phyloP scores from a whole-genome alignment of 768 basidiomycete genomes.

The Trametes coccinea region DNA sequence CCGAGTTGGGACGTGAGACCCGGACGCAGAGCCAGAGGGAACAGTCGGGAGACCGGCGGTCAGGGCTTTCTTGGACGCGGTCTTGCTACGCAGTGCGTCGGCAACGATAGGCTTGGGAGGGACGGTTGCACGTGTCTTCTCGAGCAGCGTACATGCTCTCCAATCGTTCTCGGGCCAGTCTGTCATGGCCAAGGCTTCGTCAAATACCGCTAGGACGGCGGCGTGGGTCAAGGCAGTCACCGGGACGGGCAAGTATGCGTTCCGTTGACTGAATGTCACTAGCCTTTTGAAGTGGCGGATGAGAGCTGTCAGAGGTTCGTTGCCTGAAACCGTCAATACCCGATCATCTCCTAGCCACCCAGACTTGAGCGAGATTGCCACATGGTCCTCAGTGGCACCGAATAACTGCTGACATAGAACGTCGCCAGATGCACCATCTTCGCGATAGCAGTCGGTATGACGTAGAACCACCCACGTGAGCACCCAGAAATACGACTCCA shows the following conservation, averaged over 20 bases:
- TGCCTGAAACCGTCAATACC: too few species aligned
- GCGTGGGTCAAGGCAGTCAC: not conserved
- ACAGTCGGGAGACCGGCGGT: not conserved
- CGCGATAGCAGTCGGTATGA: not conserved
- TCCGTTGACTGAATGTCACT: not conserved
- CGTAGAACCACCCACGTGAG: slow-evolving; percentile 8
- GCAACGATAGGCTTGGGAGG: not conserved
- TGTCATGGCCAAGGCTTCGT: not conserved
- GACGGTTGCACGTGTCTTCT: not conserved
- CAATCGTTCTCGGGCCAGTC: not conserved
- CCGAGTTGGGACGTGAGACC: not conserved
- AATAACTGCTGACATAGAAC: too few species aligned
- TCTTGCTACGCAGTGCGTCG: not conserved
- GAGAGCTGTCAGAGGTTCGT: not conserved
- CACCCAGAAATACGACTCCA: slow-evolving; percentile 21
- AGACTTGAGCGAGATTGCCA: too few species aligned
- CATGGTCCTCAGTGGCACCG: too few species aligned
- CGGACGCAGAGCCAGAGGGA: not conserved
- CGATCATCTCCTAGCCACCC: too few species aligned
- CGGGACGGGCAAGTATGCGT: not conserved
- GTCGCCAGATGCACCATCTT: not conserved
- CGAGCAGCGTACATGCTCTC: not conserved
- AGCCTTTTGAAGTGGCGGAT: not conserved
- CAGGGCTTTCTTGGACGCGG: too few species aligned
- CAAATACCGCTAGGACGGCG: not conserved